Evolutionary conservation across 148 eudicot species (phyloP).

Genomic region (Camellia sinensis): DNA sequence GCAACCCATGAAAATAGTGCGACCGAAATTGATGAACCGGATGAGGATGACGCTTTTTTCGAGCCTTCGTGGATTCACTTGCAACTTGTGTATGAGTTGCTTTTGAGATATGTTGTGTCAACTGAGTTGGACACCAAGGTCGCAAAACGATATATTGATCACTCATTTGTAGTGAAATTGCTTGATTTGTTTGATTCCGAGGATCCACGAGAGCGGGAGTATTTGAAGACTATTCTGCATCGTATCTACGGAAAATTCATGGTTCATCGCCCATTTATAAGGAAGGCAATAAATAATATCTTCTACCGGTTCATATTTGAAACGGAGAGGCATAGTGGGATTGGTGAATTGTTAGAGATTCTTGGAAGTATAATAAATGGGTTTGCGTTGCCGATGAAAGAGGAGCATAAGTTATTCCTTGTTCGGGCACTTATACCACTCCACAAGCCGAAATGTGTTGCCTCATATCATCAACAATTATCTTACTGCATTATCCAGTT

Average conservation of each 20-base stretch:
- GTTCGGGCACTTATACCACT: conserved; percentile 45
- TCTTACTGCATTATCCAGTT: conserved; percentile 42
- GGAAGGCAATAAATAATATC: conserved; percentile 39
- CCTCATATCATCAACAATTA: conserved; percentile 42
- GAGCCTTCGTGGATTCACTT: conserved; percentile 51
- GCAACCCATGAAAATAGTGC: conserved; percentile 33
- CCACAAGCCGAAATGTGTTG: conserved; percentile 40
- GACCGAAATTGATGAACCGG: conserved; percentile 30
- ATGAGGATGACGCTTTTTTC: conserved; percentile 40
- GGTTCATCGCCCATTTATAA: conserved; percentile 51
- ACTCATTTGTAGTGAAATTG: conserved; percentile 38
- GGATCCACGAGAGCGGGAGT: conserved; percentile 43
- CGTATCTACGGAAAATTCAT: conserved; percentile 45
- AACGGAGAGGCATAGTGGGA: conserved; percentile 46
- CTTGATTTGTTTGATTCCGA: conserved; percentile 46
- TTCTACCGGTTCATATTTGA: conserved; percentile 49
- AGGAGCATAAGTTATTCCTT: conserved; percentile 50
- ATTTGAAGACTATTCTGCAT: conserved; percentile 43
- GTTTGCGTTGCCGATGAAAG: conserved; percentile 52
- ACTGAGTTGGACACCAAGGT: conserved; percentile 41
- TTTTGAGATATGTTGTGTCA: conserved; percentile 39
- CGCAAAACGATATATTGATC: conserved; percentile 39
- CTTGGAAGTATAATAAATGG: conserved; percentile 52
- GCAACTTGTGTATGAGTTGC: conserved; percentile 46
- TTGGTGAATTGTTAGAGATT: conserved; percentile 45